phyloP scores from a whole-genome alignment of 306 rosid genomes.

The Arachis hypogaea region DNA sequence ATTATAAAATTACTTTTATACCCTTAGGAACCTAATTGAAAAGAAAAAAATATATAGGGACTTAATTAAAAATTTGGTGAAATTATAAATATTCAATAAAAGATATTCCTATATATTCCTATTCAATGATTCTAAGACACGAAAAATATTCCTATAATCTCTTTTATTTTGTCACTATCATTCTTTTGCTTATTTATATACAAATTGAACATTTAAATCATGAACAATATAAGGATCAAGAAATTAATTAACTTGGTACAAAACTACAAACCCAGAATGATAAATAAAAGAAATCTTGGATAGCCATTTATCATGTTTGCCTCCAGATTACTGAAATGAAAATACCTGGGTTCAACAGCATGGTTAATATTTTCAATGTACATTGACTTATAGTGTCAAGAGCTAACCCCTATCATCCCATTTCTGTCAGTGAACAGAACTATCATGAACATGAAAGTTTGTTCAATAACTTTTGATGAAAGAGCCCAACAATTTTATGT shows the following conservation, averaged over 20 bases:
- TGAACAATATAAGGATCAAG: background rate
- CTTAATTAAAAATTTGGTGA: too few relatives aligned
- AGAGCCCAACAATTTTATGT: background rate
- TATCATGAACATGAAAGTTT: constrained; percentile 7
- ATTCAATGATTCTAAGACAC: too few relatives aligned
- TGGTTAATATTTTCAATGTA: background rate
- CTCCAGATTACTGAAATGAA: background rate
- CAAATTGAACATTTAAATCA: background rate
- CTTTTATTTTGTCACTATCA: too few relatives aligned
- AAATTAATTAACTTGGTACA: background rate
- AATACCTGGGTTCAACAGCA: background rate
- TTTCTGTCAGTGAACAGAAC: background rate
- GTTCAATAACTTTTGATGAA: background rate
- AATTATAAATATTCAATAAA: too few relatives aligned
- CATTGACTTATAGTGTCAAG: constrained; percentile 7
- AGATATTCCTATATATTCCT: too few relatives aligned
- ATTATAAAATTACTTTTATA: too few relatives aligned
- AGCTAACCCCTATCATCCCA: background rate
- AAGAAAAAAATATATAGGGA: too few relatives aligned
- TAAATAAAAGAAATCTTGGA: background rate
- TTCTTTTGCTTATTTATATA: too few relatives aligned
- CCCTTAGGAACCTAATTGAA: too few relatives aligned
- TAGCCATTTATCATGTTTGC: constrained; percentile 12
- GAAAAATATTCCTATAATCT: too few relatives aligned
- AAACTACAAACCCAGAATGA: background rate